A percentile compares a stretch with the other conserved stretches of the same genome.
Evolutionary conservation across 1,284 basidiomycete species (phyloP).

Genomic region (Mycena sp.): DNA sequence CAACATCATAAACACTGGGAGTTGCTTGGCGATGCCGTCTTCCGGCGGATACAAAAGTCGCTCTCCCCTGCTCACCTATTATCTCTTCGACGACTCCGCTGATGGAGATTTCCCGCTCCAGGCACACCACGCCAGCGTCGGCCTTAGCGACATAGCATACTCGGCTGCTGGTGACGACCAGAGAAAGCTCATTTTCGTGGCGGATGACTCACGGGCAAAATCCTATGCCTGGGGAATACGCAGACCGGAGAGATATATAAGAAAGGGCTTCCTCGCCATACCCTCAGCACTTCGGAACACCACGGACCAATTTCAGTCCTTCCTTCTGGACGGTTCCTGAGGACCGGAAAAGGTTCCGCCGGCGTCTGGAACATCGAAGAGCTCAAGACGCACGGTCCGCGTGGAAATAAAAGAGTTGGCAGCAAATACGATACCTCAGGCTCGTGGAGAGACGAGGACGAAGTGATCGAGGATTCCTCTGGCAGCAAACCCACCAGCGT

Average conservation of each 20-base stretch:
- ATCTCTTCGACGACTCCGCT: background rate
- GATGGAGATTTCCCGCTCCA: background rate
- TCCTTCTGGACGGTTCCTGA: constrained; percentile 38
- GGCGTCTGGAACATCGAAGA: constrained; percentile 46
- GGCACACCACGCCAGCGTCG: constrained; percentile 16
- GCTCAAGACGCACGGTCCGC: constrained; percentile 42
- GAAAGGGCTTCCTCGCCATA: constrained; percentile 39
- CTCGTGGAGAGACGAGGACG: constrained; percentile 38
- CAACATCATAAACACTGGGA: constrained; percentile 23
- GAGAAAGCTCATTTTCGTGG: constrained; percentile 41
- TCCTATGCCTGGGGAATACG: constrained; percentile 38
- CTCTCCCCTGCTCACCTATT: background rate
- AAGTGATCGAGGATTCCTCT: constrained; percentile 43
- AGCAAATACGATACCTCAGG: constrained; percentile 31
- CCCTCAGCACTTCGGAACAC: constrained; percentile 39
- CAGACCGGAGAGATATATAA: constrained; percentile 11
- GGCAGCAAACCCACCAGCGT: constrained; percentile 39
- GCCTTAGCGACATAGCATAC: constrained; percentile 26
- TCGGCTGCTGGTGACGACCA: constrained; percentile 34
- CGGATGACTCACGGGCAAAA: constrained; percentile 39
- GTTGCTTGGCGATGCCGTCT: constrained; percentile 24
- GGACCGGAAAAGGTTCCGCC: constrained; percentile 43
- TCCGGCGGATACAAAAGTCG: constrained; percentile 3
- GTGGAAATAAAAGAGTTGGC: constrained; percentile 39
- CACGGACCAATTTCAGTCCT: constrained; percentile 41